Conservation (phyloP, 257 asterid species). For the Eucommia ulmoides region DNA sequence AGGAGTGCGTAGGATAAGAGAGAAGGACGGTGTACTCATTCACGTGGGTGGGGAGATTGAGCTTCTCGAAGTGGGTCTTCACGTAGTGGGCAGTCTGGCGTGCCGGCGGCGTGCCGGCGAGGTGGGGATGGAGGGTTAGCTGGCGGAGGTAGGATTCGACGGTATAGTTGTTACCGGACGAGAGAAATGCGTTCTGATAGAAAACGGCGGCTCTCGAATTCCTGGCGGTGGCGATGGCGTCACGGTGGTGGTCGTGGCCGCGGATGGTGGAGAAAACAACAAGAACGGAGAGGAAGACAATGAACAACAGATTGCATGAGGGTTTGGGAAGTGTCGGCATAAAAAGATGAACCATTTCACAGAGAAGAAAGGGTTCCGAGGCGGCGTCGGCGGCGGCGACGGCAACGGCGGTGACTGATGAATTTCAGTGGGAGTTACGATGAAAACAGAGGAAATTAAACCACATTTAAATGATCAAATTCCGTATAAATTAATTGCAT, state of each 20-base stretch:
- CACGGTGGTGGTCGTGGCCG: constrained; percentile 19
- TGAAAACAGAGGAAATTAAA: no score
- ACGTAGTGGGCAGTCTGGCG: constrained; percentile 59
- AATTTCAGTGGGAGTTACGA: no score
- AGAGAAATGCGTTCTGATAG: constrained; percentile 37
- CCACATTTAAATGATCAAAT: no score
- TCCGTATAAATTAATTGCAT: no score
- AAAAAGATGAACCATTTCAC: constrained; percentile 1
- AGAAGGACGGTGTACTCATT: constrained; percentile 59
- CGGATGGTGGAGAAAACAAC: constrained; percentile 31
- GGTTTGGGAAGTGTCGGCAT: constrained; percentile 9
- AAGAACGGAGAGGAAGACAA: constrained; percentile 23
- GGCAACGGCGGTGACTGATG: no score
- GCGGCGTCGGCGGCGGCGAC: no score
- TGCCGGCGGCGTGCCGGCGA: constrained; percentile 68
- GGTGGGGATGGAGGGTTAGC: constrained; percentile 89
- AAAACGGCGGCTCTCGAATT: constrained; percentile 5
- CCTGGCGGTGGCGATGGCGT: constrained; percentile 8
- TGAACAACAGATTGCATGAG: constrained; percentile 31
- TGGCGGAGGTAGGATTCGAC: constrained; percentile 69
- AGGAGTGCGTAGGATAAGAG: constrained; percentile 60
- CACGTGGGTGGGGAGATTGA: constrained; percentile 34
- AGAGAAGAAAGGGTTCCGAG: no score
- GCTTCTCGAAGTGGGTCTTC: constrained; percentile 46
- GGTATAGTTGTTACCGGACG: constrained; percentile 62